phyloP scores from a whole-genome alignment of 2,329 filamentous ascomycete genomes.

The Stachybotrys chlorohalonatus region DNA sequence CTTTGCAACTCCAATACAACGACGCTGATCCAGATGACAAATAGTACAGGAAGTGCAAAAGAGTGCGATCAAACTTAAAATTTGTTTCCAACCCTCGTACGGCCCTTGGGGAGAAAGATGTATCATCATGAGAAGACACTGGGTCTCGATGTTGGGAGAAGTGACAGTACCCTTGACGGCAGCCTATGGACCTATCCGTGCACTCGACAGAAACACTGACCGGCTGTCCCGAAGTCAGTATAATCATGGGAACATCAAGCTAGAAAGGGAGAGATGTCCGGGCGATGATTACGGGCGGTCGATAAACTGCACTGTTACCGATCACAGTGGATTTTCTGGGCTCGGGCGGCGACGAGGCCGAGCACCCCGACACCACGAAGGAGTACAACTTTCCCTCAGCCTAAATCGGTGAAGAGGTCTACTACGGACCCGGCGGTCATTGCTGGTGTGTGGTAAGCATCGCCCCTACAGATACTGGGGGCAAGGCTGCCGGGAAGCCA shows the following conservation, averaged over 20 bases:
- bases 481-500: neutral
- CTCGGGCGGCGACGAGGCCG: neutral
- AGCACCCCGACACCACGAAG: neutral
- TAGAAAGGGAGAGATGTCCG: constrained; percentile 37
- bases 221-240: constrained; percentile 47
- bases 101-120: neutral
- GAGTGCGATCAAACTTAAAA: constrained; percentile 10
- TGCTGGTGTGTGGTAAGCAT: neutral
- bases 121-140: constrained; percentile 29
- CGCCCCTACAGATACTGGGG: neutral
- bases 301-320: neutral
- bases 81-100: neutral
- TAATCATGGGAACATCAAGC: constrained; percentile 47
- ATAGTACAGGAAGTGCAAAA: constrained; percentile 43
- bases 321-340: neutral
- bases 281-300: constrained; percentile 5
- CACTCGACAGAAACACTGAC: constrained; percentile 38
- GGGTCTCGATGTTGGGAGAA: constrained; percentile 42
- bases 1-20: constrained; percentile 40
- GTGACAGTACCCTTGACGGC: constrained; percentile 29
- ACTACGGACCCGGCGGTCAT: neutral
- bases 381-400: neutral
- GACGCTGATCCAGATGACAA: constrained; percentile 43
- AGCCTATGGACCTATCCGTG: constrained; percentile 36
- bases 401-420: neutral